Evolutionary conservation across 768 basidiomycete genomes (phyloP).

Genomic region (Termitomyces eurrhizus): DNA sequence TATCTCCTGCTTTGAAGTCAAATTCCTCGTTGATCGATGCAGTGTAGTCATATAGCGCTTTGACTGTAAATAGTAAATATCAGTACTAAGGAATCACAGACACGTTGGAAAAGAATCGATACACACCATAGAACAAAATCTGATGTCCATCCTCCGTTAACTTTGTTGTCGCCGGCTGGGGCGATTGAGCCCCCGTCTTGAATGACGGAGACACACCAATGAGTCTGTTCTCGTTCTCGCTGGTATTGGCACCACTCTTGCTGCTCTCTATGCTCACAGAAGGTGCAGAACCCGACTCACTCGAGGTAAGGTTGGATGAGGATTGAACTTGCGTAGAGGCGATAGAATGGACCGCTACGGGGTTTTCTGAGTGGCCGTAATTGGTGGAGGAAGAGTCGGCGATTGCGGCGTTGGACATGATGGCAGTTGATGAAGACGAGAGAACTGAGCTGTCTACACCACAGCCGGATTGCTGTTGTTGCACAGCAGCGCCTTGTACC

Average conservation of each 20-base stretch:
- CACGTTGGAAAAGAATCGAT: not conserved
- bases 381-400: not conserved
- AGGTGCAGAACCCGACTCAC: not conserved
- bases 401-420: not conserved
- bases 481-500: not conserved
- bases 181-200: not conserved
- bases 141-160: not conserved
- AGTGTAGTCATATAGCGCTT: conserved; percentile 84
- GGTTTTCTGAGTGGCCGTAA: not conserved
- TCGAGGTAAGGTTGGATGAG: not conserved
- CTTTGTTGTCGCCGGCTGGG: not conserved
- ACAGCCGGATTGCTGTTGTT: not conserved
- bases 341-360: not conserved
- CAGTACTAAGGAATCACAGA: not conserved
- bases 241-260: not conserved
- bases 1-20: conserved; percentile 92
- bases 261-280: not conserved
- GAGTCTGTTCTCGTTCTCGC: not conserved
- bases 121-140: conserved; percentile 77
- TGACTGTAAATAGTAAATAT: conserved; percentile 45
- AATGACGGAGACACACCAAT: not conserved
- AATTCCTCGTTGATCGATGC: conserved; percentile 92
- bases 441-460: not conserved
- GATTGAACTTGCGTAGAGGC: not conserved
- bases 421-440: not conserved